Percentiles rank a stretch among this genome's conserved stretches.
Evolutionary conservation across 2,329 filamentous ascomycete species (phyloP).

Genomic region (Boeremia lycopersici): DNA sequence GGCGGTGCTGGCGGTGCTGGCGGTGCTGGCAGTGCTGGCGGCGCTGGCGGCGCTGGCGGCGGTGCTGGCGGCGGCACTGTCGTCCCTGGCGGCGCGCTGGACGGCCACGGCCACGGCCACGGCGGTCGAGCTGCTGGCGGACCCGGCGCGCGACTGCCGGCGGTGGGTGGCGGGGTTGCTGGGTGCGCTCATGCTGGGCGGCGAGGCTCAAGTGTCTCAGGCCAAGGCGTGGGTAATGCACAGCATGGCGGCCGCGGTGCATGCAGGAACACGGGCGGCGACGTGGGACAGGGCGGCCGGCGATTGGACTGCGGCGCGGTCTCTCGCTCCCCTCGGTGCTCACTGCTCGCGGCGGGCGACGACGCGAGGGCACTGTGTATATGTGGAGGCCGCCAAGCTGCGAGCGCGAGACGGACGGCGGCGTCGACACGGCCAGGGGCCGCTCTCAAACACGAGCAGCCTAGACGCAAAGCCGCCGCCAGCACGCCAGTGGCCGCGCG

Average conservation of each 20-base stretch:
- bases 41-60: slow-evolving; percentile 19
- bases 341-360: neutral
- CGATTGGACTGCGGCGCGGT: no score
- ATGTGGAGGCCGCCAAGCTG: slow-evolving; percentile 13
- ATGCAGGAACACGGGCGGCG: slow-evolving; percentile 32
- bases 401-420: neutral
- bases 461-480: no score
- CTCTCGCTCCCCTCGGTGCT: no score
- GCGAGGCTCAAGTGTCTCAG: slow-evolving; percentile 37
- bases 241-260: slow-evolving; percentile 35
- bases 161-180: slow-evolving; percentile 19
- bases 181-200: slow-evolving; percentile 34
- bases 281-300: slow-evolving; percentile 2
- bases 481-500: neutral
- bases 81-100: slow-evolving; percentile 49
- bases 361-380: neutral
- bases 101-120: slow-evolving; percentile 47
- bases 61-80: slow-evolving; percentile 18
- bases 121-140: slow-evolving; percentile 51
- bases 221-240: slow-evolving; percentile 30
- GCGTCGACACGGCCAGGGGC: neutral
- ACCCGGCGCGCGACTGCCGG: slow-evolving; percentile 50
- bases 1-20: neutral
- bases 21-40: slow-evolving; percentile 19
- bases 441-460: slow-evolving; percentile 5